Evolutionary conservation across 2,329 filamentous ascomycete species (phyloP).

Genomic region (Aspergillus fumigatiaffinis): DNA sequence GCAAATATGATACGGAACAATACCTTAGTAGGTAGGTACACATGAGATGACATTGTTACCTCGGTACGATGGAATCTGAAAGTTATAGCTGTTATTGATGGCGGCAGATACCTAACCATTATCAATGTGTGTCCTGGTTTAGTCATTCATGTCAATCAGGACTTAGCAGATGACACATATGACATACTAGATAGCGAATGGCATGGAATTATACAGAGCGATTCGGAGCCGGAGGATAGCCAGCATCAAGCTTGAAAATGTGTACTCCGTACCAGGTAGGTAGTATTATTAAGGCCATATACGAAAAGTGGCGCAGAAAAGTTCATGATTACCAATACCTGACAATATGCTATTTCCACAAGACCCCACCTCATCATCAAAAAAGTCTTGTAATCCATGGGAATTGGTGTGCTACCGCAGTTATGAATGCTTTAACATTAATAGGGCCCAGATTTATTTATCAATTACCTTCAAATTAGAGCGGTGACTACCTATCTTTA

Average conservation of each 20-base stretch:
- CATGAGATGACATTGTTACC: not conserved
- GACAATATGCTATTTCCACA: not conserved
- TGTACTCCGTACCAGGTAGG: too few species aligned
- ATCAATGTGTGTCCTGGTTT: not conserved
- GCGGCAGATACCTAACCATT: not conserved
- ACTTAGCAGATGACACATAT: not conserved
- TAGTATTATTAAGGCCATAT: not conserved
- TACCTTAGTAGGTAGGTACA: not conserved
- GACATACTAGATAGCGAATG: not conserved
- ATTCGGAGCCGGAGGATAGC: not conserved
- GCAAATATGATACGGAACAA: not conserved
- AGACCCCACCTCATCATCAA: too few species aligned
- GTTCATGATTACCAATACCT: not conserved
- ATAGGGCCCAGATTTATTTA: not conserved
- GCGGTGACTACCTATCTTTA: too few species aligned
- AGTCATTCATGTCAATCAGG: not conserved
- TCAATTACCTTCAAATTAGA: too few species aligned
- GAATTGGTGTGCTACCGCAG: too few species aligned
- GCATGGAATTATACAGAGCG: not conserved
- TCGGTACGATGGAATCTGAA: not conserved
- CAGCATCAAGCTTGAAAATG: not conserved
- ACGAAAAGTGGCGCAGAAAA: not conserved
- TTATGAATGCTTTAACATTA: not conserved
- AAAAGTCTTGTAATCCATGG: not conserved
- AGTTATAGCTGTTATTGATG: not conserved